phyloP scores from a whole-genome alignment of 2,329 filamentous ascomycete species.

The Aspergillus sp. region DNA sequence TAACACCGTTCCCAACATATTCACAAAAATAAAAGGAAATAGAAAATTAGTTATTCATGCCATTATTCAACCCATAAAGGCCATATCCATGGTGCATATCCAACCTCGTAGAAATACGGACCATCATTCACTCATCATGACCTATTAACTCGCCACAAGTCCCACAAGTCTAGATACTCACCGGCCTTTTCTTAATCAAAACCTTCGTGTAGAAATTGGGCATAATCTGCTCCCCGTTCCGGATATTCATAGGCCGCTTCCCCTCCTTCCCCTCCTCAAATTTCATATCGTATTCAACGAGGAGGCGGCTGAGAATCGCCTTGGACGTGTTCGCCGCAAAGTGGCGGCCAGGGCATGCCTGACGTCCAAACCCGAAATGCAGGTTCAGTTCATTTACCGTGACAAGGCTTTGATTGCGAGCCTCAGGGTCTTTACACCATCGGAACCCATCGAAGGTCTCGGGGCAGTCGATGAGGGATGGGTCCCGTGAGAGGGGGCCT shows the following conservation, averaged over 20 bases:
- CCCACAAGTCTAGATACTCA: constrained; percentile 1
- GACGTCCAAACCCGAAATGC: constrained; percentile 29
- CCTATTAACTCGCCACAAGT: background rate
- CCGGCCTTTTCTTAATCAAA: constrained; percentile 22
- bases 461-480: constrained; percentile 21
- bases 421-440: constrained; percentile 22
- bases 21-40: too few species aligned
- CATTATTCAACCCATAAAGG: background rate
- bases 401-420: constrained; percentile 20
- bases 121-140: background rate
- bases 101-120: too few species aligned
- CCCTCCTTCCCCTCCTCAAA: constrained; percentile 18
- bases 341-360: constrained; percentile 27
- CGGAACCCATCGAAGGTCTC: constrained; percentile 28
- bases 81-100: background rate
- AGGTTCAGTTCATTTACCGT: constrained; percentile 21
- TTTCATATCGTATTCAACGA: constrained; percentile 31
- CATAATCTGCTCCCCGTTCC: constrained; percentile 30
- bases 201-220: constrained; percentile 22
- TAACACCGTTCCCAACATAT: too few species aligned
- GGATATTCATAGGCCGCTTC: constrained; percentile 22
- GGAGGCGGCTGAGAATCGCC: constrained; percentile 27
- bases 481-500: constrained; percentile 29
- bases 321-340: constrained; percentile 25
- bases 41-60: background rate